Conservation (phyloP, 805 yeast species). For the Nakazawaea sp. region DNA sequence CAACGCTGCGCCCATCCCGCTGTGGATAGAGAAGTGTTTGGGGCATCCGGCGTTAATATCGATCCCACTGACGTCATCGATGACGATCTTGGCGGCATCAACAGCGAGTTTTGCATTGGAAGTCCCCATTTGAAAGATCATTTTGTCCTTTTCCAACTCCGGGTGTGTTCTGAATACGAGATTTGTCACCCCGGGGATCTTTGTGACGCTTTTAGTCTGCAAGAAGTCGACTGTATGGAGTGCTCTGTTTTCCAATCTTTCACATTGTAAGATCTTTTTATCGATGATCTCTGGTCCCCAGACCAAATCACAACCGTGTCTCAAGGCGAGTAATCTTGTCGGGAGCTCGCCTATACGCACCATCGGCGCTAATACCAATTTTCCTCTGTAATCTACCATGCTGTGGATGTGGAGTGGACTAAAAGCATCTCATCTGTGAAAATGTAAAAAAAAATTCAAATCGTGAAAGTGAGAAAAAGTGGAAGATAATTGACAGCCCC, state of each 20-base stretch:
- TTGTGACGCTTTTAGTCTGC: constrained; percentile 30
- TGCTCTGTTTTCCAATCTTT: constrained; percentile 49
- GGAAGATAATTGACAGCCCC: not conserved
- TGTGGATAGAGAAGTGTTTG: constrained; percentile 86
- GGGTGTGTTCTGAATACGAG: constrained; percentile 73
- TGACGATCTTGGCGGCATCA: constrained; percentile 75
- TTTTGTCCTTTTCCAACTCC: constrained; percentile 47
- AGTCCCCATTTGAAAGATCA: constrained; percentile 90
- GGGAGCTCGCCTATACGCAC: constrained; percentile 95
- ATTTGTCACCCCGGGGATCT: constrained; percentile 39
- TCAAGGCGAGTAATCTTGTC: constrained; percentile 70
- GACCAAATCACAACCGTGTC: constrained; percentile 87
- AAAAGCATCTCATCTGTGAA: not conserved
- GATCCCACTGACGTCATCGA: constrained; percentile 83
- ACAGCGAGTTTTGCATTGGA: constrained; percentile 81
- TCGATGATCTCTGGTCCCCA: constrained; percentile 97
- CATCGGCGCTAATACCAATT: constrained; percentile 91
- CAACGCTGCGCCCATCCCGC: constrained; percentile 98
- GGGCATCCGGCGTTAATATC: constrained; percentile 98
- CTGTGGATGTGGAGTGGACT: not conserved
- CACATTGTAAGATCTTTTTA: constrained; percentile 68
- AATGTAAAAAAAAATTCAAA: not conserved
- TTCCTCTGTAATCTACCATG: constrained; percentile 72
- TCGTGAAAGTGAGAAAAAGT: not conserved
- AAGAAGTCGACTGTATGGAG: constrained; percentile 59